Percentiles rank a stretch among this genome's conserved stretches.
Conservation (phyloP, 331 rosid species). For the Saraca asoca region DNA sequence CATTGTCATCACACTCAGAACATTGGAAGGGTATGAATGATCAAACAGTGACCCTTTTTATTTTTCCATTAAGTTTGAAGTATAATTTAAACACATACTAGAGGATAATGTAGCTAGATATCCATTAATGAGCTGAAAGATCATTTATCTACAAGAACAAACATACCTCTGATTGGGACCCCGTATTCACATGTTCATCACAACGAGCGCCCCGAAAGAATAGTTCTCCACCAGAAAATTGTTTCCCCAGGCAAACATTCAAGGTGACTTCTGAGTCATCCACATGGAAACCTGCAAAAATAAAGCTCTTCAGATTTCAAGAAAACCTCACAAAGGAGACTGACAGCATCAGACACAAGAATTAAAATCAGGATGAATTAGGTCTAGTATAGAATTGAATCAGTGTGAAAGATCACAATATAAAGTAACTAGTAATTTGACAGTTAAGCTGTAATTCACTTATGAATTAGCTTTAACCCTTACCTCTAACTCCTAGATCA, state of each 20-base stretch:
- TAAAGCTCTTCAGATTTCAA: conserved; percentile 32
- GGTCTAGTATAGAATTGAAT: conserved; percentile 23
- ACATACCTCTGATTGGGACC: conserved; percentile 63
- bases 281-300: conserved; percentile 84
- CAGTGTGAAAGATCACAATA: conserved; percentile 11
- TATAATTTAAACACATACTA: conserved; percentile 19
- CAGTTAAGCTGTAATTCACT: too few relatives aligned
- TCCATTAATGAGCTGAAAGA: not conserved
- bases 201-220: conserved; percentile 92
- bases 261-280: conserved; percentile 93
- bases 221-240: conserved; percentile 84
- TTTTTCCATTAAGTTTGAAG: too few relatives aligned
- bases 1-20: not conserved
- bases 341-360: conserved; percentile 8
- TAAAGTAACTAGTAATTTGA: too few relatives aligned
- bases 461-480: too few relatives aligned
- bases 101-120: conserved; percentile 23
- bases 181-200: conserved; percentile 79
- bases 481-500: too few relatives aligned
- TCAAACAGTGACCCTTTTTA: not conserved
- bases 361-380: conserved; percentile 7
- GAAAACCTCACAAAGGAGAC: not conserved
- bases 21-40: not conserved
- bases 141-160: conserved; percentile 18
- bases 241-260: conserved; percentile 87